These are phyloP conservation scores for Colletotrichum sp. DNA, from an alignment of 2,329 filamentous ascomycete species.

Conservation along the genomic window DNA sequence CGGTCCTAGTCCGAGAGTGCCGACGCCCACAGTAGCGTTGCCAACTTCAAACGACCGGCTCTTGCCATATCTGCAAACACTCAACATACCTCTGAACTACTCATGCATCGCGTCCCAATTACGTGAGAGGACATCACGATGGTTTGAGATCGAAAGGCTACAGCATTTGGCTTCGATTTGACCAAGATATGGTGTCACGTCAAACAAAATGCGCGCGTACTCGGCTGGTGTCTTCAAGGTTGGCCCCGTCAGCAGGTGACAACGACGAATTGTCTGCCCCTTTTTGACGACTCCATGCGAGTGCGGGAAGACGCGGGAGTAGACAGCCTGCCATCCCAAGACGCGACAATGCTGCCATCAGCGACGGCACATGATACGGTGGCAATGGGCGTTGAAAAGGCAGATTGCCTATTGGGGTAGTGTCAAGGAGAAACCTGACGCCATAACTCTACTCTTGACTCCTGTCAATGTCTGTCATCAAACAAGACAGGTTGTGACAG, in stretches of 20 bases:
- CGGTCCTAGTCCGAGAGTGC: background rate
- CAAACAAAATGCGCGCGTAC: background rate
- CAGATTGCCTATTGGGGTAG: background rate
- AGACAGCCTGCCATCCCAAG: slow-evolving; percentile 17
- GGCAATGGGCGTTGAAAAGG: background rate
- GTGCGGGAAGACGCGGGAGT: background rate
- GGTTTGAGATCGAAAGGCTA: background rate
- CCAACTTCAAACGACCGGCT: background rate
- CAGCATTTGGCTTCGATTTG: background rate
- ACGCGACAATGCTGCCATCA: background rate
- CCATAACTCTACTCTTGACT: slow-evolving; percentile 3
- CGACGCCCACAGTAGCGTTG: background rate
- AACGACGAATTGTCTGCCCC: background rate
- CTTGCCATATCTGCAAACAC: background rate
- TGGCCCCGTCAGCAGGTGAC: background rate
- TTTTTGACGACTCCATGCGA: slow-evolving; percentile 4
- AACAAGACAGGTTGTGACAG: slow-evolving; percentile 12
- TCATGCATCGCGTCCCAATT: background rate
- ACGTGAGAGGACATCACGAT: background rate
- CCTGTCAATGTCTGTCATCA: background rate
- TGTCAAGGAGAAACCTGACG: slow-evolving; percentile 9
- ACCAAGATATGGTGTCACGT: background rate
- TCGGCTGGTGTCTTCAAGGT: background rate
- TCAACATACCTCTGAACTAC: background rate
- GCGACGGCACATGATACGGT: slow-evolving; percentile 14